Evolutionary conservation across 2,329 filamentous ascomycete species (phyloP).

Genomic region (Venturiaceae sp.): DNA sequence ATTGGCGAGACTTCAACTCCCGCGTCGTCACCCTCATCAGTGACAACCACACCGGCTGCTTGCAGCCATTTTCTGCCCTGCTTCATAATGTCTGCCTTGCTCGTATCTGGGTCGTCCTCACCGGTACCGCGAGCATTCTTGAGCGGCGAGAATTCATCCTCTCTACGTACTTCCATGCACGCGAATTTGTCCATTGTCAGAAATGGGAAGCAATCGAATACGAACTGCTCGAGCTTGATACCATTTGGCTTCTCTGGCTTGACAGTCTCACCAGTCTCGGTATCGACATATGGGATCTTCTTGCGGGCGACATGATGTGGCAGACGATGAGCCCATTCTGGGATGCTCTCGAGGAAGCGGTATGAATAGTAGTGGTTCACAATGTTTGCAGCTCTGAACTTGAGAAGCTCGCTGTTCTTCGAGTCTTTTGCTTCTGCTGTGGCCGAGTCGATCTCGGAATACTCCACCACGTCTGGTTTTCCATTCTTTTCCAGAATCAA

Average conservation of each 20-base stretch:
- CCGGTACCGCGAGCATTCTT: slow-evolving; percentile 84
- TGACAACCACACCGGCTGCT: slow-evolving; percentile 66
- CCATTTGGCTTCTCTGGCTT: slow-evolving; percentile 95
- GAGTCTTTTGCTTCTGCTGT: slow-evolving; percentile 85
- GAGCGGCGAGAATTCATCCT: slow-evolving; percentile 95
- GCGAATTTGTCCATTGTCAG: slow-evolving; percentile 81
- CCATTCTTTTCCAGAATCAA: slow-evolving; percentile 92
- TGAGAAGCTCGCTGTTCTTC: slow-evolving; percentile 71
- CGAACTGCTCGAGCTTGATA: slow-evolving; percentile 98
- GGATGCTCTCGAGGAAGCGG: slow-evolving; percentile 82
- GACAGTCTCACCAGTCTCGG: slow-evolving; percentile 65
- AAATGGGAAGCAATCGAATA: slow-evolving; percentile 96
- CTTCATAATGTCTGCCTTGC: slow-evolving; percentile 77
- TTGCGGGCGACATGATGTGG: slow-evolving; percentile 95
- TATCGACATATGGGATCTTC: slow-evolving; percentile 88
- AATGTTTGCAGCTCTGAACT: slow-evolving; percentile 97
- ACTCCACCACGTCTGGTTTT: slow-evolving; percentile 94
- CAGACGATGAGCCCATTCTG: slow-evolving; percentile 73
- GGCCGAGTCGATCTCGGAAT: slow-evolving; percentile 86
- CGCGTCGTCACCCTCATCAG: slow-evolving; percentile 48
- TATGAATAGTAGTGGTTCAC: slow-evolving; percentile 99
- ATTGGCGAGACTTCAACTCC: slow-evolving; percentile 88
- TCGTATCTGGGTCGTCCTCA: slow-evolving; percentile 91
- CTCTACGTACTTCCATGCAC: slow-evolving; percentile 88
- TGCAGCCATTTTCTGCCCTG: slow-evolving; percentile 84